These are phyloP conservation scores for Amaranthus palmeri DNA, from an alignment of 148 eudicot genomes.

Conservation along the genomic window DNA sequence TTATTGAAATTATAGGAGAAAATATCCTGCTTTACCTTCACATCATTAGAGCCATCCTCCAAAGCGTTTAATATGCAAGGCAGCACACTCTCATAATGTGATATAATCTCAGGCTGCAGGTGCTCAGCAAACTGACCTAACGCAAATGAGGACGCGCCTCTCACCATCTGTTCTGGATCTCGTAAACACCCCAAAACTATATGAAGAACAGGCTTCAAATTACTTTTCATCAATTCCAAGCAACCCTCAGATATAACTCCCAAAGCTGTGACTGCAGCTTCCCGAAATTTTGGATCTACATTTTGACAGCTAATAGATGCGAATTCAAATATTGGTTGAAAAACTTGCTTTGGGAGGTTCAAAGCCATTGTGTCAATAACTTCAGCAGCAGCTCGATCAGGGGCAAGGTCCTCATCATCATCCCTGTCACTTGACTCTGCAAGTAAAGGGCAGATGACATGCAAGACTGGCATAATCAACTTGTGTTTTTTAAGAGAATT, in stretches of 20 bases:
- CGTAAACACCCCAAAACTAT: constrained; percentile 86
- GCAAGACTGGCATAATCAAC: constrained; percentile 74
- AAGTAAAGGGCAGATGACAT: constrained; percentile 83
- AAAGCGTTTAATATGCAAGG: constrained; percentile 81
- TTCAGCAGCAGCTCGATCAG: constrained; percentile 96
- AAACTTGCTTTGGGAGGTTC: constrained; percentile 65
- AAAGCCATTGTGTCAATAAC: constrained; percentile 49
- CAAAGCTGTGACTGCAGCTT: constrained; percentile 85
- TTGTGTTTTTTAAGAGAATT: constrained; percentile 91
- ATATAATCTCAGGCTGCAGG: constrained; percentile 92
- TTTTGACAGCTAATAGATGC: constrained; percentile 71
- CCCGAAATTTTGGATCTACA: constrained; percentile 75
- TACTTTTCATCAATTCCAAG: constrained; percentile 64
- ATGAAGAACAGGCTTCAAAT: constrained; percentile 69
- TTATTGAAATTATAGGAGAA: not conserved
- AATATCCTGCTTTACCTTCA: constrained; percentile 51
- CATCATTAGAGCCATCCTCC: constrained; percentile 90
- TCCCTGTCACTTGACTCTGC: constrained; percentile 67
- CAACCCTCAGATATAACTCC: constrained; percentile 93
- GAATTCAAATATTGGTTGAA: constrained; percentile 74
- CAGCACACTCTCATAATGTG: constrained; percentile 83
- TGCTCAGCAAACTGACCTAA: constrained; percentile 93
- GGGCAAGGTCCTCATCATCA: constrained; percentile 87
- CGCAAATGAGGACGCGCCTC: constrained; percentile 97
- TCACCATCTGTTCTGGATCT: constrained; percentile 92